These are phyloP conservation scores for Verticillium zaregamsianum DNA, from an alignment of 2,329 filamentous ascomycete genomes.

Conservation along the genomic window DNA sequence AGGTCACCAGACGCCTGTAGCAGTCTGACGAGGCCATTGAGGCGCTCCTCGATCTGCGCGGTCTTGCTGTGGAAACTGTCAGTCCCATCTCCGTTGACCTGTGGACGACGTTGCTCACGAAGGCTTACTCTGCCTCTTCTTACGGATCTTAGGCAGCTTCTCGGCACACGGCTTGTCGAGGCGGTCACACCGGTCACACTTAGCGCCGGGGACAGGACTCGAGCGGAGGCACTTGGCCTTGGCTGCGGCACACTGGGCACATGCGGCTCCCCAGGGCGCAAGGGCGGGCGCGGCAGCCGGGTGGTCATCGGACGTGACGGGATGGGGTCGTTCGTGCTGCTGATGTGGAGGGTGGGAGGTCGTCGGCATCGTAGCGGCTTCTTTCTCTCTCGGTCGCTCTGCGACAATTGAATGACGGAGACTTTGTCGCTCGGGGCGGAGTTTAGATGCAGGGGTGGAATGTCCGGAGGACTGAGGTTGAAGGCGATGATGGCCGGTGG, in stretches of 20 bases:
- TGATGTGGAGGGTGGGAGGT: not conserved
- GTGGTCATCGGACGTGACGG: not conserved
- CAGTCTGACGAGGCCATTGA: constrained; percentile 45
- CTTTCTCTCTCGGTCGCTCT: not conserved
- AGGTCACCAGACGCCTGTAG: constrained; percentile 39
- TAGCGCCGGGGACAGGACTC: constrained; percentile 28
- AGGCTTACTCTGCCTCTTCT: constrained; percentile 45
- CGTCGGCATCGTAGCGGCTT: not conserved
- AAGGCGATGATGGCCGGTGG: not conserved
- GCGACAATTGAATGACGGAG: not conserved
- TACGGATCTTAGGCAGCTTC: constrained; percentile 44
- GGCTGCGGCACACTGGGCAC: constrained; percentile 41
- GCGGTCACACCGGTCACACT: constrained; percentile 45
- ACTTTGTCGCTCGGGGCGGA: not conserved
- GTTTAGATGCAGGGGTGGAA: not conserved
- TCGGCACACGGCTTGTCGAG: constrained; percentile 42
- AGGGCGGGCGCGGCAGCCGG: too few species aligned
- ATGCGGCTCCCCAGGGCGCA: constrained; percentile 42
- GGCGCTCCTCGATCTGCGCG: constrained; percentile 43
- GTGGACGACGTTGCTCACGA: constrained; percentile 34
- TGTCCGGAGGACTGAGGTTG: not conserved
- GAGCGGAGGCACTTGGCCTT: constrained; percentile 48
- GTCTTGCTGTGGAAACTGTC: constrained; percentile 31
- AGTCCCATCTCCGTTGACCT: too few species aligned
- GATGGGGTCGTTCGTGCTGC: too few species aligned